These are phyloP conservation scores for Colletotrichum scovillei DNA, from an alignment of 2,329 filamentous ascomycete species.

Conservation along the genomic window DNA sequence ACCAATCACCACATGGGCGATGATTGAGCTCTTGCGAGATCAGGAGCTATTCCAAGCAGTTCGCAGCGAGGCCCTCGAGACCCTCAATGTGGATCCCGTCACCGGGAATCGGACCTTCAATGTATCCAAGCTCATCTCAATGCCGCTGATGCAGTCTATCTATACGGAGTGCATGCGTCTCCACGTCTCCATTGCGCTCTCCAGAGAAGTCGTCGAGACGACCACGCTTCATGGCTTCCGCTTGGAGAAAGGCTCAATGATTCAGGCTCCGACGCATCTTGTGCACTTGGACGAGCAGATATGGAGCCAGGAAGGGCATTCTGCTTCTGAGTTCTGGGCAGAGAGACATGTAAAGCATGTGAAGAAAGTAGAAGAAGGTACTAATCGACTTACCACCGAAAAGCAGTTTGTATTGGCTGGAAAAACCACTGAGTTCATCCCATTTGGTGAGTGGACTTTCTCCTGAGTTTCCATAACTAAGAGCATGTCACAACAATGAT, in stretches of 20 bases:
- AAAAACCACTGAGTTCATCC: constrained; percentile 27
- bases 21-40: constrained; percentile 44
- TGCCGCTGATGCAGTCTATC: constrained; percentile 43
- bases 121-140: constrained; percentile 33
- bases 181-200: constrained; percentile 40
- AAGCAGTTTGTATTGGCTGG: constrained; percentile 19
- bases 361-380: not conserved
- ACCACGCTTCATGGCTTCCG: constrained; percentile 35
- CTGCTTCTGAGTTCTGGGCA: constrained; percentile 36
- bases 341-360: constrained; percentile 31
- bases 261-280: constrained; percentile 40
- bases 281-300: constrained; percentile 36
- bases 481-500: not conserved
- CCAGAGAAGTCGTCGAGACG: constrained; percentile 37
- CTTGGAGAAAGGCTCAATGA: constrained; percentile 36
- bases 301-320: constrained; percentile 24
- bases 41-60: constrained; percentile 36
- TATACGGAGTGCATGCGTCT: constrained; percentile 42
- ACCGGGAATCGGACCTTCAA: constrained; percentile 37
- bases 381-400: not conserved
- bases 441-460: constrained; percentile 13
- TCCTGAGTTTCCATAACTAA: not conserved
- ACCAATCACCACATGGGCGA: constrained; percentile 42
- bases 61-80: constrained; percentile 38
- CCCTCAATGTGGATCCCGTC: constrained; percentile 14